phyloP scores from a whole-genome alignment of 1,284 basidiomycete species.

The Neonothopanus nambi region DNA sequence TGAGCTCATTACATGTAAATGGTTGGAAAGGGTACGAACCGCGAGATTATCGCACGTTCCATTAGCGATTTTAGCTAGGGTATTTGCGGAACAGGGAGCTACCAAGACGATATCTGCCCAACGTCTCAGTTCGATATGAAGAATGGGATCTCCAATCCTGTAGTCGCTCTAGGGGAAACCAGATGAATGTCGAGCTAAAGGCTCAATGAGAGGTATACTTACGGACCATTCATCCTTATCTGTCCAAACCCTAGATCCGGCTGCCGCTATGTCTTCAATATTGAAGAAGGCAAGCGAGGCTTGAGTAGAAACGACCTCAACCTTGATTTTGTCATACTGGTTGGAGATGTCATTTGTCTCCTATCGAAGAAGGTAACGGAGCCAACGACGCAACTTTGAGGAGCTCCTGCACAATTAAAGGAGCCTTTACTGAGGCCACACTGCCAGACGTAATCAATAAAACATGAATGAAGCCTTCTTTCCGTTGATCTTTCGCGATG shows the following conservation, averaged over 20 bases:
- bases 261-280: constrained; percentile 48
- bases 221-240: constrained; percentile 92
- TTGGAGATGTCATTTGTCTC: constrained; percentile 12
- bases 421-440: constrained; percentile 92
- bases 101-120: constrained; percentile 97
- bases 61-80: constrained; percentile 87
- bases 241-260: constrained; percentile 77
- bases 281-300: constrained; percentile 80
- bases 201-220: constrained; percentile 27
- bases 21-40: constrained; percentile 42
- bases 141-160: constrained; percentile 86
- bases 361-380: background rate
- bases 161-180: constrained; percentile 44
- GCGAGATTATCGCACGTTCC: constrained; percentile 91
- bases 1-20: background rate
- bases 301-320: constrained; percentile 86
- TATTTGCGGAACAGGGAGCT: constrained; percentile 95
- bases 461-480: constrained; percentile 59
- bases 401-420: constrained; percentile 82
- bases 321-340: constrained; percentile 72
- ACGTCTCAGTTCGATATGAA: constrained; percentile 94
- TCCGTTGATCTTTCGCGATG: constrained; percentile 44
- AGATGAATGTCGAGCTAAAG: background rate
- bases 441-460: constrained; percentile 89
- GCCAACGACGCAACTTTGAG: constrained; percentile 53